Conservation (phyloP, 2,329 filamentous ascomycete genomes). For the Diaporthe citri region DNA sequence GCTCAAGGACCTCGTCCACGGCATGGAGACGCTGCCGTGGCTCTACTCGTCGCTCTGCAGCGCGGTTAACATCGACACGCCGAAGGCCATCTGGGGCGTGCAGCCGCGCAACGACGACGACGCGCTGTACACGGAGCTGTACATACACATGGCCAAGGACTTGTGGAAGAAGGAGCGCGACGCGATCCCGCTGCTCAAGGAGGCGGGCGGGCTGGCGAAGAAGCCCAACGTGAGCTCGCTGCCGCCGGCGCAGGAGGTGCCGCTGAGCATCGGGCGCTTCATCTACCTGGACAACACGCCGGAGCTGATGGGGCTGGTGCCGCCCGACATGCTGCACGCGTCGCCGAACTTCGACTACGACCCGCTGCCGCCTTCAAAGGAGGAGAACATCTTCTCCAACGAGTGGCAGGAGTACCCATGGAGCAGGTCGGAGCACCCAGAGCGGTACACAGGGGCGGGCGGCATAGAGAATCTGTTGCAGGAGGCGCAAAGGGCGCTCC, state of each 20-base stretch:
- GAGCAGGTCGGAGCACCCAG: constrained; percentile 40
- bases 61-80: constrained; percentile 82
- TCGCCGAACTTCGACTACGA: constrained; percentile 83
- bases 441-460: constrained; percentile 1
- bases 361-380: constrained; percentile 78
- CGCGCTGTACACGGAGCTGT: constrained; percentile 79
- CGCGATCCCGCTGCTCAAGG: constrained; percentile 75
- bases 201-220: constrained; percentile 71
- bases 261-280: constrained; percentile 75
- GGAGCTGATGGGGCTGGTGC: constrained; percentile 77
- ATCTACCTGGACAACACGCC: constrained; percentile 83
- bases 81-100: constrained; percentile 86
- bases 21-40: constrained; percentile 85
- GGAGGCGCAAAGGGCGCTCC: constrained; percentile 16
- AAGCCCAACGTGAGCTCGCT: constrained; percentile 57
- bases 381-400: constrained; percentile 64
- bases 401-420: constrained; percentile 59
- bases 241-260: constrained; percentile 52
- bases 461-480: constrained; percentile 23
- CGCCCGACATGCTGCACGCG: constrained; percentile 71
- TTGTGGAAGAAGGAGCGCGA: constrained; percentile 84
- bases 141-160: constrained; percentile 81
- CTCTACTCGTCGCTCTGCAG: constrained; percentile 84
- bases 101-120: constrained; percentile 74
- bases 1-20: constrained; percentile 72